phyloP scores from a whole-genome alignment of 192 early-diverging fungal genomes.

The Linnemannia exigua region DNA sequence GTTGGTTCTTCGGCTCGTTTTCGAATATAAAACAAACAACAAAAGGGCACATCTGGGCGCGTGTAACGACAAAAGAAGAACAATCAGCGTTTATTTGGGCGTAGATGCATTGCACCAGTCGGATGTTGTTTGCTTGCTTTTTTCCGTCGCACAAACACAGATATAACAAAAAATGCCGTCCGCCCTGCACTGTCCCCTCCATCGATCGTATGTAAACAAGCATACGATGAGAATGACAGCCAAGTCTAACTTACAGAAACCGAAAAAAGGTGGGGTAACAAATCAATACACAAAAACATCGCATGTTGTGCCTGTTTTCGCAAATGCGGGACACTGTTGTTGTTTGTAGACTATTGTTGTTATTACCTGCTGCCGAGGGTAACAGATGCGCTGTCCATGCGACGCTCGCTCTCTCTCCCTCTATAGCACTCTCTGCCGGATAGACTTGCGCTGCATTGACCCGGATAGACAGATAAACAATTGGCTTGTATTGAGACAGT shows the following conservation, averaged over 20 bases:
- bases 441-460: not conserved
- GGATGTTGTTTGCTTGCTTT: not conserved
- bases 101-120: not conserved
- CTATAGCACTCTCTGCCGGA: no score
- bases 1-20: constrained; percentile 3
- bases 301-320: not conserved
- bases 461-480: not conserved
- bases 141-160: not conserved
- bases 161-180: not conserved
- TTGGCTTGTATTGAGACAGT: not conserved
- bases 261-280: not conserved
- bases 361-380: not conserved
- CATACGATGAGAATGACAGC: not conserved
- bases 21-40: not conserved
- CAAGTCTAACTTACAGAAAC: not conserved
- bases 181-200: not conserved
- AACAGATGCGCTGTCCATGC: not conserved
- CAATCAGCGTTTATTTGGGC: not conserved
- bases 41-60: not conserved
- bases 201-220: constrained; percentile 1
- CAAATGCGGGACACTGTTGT: not conserved
- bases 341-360: not conserved
- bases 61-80: not conserved
- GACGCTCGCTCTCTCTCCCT: no score
- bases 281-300: not conserved